Base-by-base conservation (phyloP, 2,329 filamentous ascomycete species). In the Colletotrichum tofieldiae region DNA sequence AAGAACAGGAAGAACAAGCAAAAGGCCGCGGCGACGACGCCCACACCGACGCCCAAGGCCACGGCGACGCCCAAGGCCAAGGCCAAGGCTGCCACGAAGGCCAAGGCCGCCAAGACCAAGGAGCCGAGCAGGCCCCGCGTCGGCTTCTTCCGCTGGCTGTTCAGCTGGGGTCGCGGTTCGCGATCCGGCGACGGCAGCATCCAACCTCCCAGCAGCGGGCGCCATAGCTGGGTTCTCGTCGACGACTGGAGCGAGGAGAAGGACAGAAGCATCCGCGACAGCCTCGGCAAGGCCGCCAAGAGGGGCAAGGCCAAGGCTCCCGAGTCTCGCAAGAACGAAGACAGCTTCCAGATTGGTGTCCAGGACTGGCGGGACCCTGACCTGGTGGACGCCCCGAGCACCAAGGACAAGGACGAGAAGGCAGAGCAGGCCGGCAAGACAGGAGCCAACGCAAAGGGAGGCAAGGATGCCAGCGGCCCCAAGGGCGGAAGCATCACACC, bases 331-430 rank as follows among this genome's bases (percentile, higher is more conserved):
- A 66, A 66, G 60, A 55, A 78, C 2, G 81, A 84, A 58, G 92
- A 94, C 79, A 89, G 88, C 68, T 96, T 95, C 79, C 88, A 93
- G 55, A 95, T 96, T 77, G 94, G 93, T n/a, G 91, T 95, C 16
- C 93, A 96, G 75, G 94, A 96, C 79, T 96, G 94, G 94, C 89
- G 93, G 75, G 94, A 96, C 79, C 92, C 93, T 7, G 71, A 73
- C 26, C 37, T 73, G 41, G 66, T 73, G 20, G 71, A 71, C 37
- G 66, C 49, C 5, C 67, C 71, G 16, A 93, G 94, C 37, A 68
- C 72, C 7, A 83, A 49, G 43, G 56, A 73, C 23, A 75, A 72
- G n/a, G 77, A 55, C 37, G 67, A 71, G 11, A 49, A 55, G 23
- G n/a, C 58, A 43, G 58, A 59, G 20, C 49, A 54, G 68, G 72